Conservation (phyloP, 2,329 filamentous ascomycete genomes). For the Hymenoscyphus infarciens region DNA sequence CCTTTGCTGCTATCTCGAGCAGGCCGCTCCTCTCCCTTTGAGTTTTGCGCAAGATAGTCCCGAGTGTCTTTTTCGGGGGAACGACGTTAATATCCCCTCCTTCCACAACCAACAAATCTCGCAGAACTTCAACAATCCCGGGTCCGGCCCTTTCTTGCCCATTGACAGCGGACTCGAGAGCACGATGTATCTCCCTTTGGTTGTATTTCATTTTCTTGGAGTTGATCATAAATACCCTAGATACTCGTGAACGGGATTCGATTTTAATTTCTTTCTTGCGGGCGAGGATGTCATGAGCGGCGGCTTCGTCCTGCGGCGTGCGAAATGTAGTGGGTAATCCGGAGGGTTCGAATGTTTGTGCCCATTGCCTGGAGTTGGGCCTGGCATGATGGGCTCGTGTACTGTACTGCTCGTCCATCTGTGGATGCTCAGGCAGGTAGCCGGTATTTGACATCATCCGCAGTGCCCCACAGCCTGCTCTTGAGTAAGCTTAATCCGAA, state of each 20-base stretch:
- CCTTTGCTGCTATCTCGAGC: constrained; percentile 1
- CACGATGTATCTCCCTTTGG: constrained; percentile 20
- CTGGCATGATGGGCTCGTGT: neutral
- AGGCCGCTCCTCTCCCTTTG: constrained; percentile 6
- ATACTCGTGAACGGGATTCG: constrained; percentile 16
- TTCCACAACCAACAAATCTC: constrained; percentile 3
- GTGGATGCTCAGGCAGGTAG: neutral
- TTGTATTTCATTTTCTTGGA: constrained; percentile 19
- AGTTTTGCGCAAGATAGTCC: constrained; percentile 5
- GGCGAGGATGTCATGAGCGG: constrained; percentile 18
- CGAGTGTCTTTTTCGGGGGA: constrained; percentile 7
- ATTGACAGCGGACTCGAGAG: constrained; percentile 16
- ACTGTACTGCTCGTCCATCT: neutral
- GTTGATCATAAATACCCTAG: constrained; percentile 5
- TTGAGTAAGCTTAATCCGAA: neutral
- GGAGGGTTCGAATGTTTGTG: neutral
- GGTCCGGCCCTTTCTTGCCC: constrained; percentile 18
- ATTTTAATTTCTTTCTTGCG: constrained; percentile 24
- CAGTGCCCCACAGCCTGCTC: neutral
- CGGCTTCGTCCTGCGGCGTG: constrained; percentile 17
- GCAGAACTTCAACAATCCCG: constrained; percentile 11
- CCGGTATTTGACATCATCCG: neutral
- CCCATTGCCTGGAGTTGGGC: neutral
- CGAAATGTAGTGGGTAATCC: constrained; percentile 11
- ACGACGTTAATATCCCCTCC: constrained; percentile 9